Percentiles rank a stretch among this genome's conserved stretches.
Evolutionary conservation across 2,329 filamentous ascomycete species (phyloP).

Genomic region (Zymoseptoria ardabiliae): DNA sequence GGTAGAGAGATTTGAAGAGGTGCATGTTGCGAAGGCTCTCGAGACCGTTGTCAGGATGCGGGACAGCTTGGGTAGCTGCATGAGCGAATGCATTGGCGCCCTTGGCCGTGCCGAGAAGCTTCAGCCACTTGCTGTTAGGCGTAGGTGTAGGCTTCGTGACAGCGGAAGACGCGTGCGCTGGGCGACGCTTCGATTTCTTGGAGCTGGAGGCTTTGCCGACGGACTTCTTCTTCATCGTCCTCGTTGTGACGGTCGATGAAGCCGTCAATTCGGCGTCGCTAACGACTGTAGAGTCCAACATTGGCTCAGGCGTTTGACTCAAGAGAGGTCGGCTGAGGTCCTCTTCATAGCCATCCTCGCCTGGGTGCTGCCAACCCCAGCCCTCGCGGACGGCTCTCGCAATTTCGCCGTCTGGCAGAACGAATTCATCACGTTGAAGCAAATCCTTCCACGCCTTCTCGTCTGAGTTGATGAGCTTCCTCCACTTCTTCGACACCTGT

Average conservation of each 20-base stretch:
- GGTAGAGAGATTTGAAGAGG: conserved; percentile 93
- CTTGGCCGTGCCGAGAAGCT: conserved; percentile 52
- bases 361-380: conserved; percentile 94
- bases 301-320: conserved; percentile 15
- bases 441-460: conserved; percentile 95
- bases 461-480: conserved; percentile 81
- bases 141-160: conserved; percentile 40
- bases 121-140: conserved; percentile 34
- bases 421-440: conserved; percentile 76
- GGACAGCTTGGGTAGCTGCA: conserved; percentile 73
- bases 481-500: conserved; percentile 91
- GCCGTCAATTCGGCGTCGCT: conserved; percentile 28
- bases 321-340: conserved; percentile 58
- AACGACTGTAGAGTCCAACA: conserved; percentile 11
- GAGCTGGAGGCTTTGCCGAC: conserved; percentile 18
- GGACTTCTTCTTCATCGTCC: conserved; percentile 20
- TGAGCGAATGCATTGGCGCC: conserved; percentile 81
- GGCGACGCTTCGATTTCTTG: conserved; percentile 48
- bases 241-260: conserved; percentile 19
- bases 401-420: conserved; percentile 71
- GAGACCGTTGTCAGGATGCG: conserved; percentile 72
- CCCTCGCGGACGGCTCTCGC: conserved; percentile 80
- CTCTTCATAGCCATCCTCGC: conserved; percentile 62
- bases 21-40: conserved; percentile 75
- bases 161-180: conserved; percentile 18